A percentile compares a stretch with the other conserved stretches of the same genome.
Conservation (phyloP, 208 protist genomes). For the Dictyostelium gargantuum region DNA sequence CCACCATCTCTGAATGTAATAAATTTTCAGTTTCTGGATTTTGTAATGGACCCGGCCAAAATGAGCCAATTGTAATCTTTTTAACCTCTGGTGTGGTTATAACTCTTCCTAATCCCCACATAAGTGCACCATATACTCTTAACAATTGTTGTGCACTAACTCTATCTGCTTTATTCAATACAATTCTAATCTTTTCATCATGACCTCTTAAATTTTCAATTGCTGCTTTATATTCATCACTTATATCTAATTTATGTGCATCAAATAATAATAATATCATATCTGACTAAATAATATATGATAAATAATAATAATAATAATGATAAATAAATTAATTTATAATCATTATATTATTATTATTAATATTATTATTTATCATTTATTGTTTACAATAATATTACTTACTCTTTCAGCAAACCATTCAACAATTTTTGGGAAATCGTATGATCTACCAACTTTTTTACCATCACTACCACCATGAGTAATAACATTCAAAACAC, state of each 20-base stretch:
- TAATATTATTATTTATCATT: background rate
- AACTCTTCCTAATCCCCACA: slow-evolving; percentile 97
- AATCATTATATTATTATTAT: background rate
- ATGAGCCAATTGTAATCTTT: slow-evolving; percentile 96
- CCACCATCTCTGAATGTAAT: slow-evolving; percentile 73
- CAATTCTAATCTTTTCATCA: slow-evolving; percentile 95
- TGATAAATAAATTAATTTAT: too few species aligned
- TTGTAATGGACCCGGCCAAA: slow-evolving; percentile 93
- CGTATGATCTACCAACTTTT: slow-evolving; percentile 89
- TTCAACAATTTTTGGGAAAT: slow-evolving; percentile 74
- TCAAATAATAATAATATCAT: slow-evolving; percentile 97
- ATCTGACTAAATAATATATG: slow-evolving; percentile 84
- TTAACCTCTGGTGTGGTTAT: slow-evolving; percentile 94
- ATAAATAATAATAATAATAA: too few species aligned
- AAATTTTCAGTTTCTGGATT: slow-evolving; percentile 85
- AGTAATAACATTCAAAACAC: slow-evolving; percentile 86
- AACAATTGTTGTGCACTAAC: slow-evolving; percentile 94
- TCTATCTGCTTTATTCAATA: slow-evolving; percentile 97
- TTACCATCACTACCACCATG: slow-evolving; percentile 86
- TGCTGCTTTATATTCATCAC: slow-evolving; percentile 85
- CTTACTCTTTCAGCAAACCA: slow-evolving; percentile 92
- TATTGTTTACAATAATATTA: background rate
- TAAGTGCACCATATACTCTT: slow-evolving; percentile 95
- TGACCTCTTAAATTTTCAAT: slow-evolving; percentile 84
- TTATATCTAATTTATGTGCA: slow-evolving; percentile 96